These are phyloP conservation scores for Leonotis leonurus DNA, from an alignment of 257 asterid genomes.

Conservation along the genomic window DNA sequence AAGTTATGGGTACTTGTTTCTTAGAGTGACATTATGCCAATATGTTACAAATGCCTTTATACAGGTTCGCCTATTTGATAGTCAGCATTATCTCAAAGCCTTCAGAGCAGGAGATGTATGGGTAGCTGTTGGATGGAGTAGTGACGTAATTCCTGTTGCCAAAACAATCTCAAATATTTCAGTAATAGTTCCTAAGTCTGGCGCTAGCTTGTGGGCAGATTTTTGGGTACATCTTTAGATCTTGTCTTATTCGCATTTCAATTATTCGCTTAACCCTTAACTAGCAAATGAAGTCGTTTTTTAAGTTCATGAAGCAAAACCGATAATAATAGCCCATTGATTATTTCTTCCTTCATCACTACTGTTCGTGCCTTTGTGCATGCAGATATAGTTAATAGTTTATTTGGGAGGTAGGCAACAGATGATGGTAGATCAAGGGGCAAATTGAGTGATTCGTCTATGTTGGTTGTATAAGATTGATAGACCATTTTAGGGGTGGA, in stretches of 20 bases:
- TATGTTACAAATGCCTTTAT: slow-evolving; percentile 10
- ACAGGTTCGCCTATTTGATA: slow-evolving; percentile 86
- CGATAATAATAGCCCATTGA: not conserved
- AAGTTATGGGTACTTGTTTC: not conserved
- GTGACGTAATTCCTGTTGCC: slow-evolving; percentile 80
- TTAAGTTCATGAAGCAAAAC: not conserved
- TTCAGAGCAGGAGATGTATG: slow-evolving; percentile 83
- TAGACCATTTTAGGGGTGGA: not conserved
- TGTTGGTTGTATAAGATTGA: not conserved
- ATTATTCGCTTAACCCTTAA: not conserved
- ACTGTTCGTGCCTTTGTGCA: no score
- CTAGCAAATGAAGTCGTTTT: not conserved
- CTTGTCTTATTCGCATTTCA: not conserved
- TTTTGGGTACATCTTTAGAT: slow-evolving; percentile 58
- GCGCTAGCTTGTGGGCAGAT: slow-evolving; percentile 96
- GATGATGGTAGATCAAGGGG: not conserved
- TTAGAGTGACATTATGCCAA: not conserved
- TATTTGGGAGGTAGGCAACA: not conserved
- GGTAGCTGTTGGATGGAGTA: slow-evolving; percentile 98
- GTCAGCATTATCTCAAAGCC: slow-evolving; percentile 75
- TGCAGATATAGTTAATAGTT: not conserved
- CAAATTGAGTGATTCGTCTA: not conserved
- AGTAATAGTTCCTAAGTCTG: slow-evolving; percentile 84
- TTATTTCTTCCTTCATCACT: not conserved
- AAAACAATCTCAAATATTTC: slow-evolving; percentile 80